Percentiles rank a stretch among this genome's conserved stretches.
phyloP scores from a whole-genome alignment of 345 rosid genomes.

The Hypericum androsaemum region DNA sequence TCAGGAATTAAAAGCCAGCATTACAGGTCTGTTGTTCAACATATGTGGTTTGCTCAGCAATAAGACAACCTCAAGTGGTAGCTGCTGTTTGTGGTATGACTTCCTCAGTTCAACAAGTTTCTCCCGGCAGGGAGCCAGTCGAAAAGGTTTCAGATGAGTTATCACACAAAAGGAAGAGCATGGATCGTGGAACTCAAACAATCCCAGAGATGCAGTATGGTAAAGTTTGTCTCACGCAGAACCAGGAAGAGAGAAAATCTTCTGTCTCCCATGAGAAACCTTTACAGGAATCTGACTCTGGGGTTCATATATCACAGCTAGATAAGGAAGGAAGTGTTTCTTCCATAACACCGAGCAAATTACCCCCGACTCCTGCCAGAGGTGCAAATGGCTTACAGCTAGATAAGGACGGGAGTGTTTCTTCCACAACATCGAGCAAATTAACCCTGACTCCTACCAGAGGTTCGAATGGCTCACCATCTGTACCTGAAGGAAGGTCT shows the following conservation, averaged over 20 bases:
- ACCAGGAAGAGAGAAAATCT: slow-evolving; percentile 18
- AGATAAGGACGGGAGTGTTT: slow-evolving; percentile 30
- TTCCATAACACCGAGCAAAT: slow-evolving; percentile 22
- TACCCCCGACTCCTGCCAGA: slow-evolving; percentile 23
- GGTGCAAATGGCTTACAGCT: slow-evolving; percentile 8
- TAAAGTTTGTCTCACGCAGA: slow-evolving; percentile 16
- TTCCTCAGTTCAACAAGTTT: slow-evolving; percentile 14
- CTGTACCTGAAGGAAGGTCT: slow-evolving; percentile 46
- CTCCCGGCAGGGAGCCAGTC: slow-evolving; percentile 27
- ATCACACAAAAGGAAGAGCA: slow-evolving; percentile 18
- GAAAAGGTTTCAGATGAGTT: slow-evolving; percentile 26
- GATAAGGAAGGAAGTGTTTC: slow-evolving; percentile 34
- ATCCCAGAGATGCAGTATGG: slow-evolving; percentile 3
- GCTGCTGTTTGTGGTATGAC: too few relatives aligned
- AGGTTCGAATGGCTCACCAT: slow-evolving; percentile 17
- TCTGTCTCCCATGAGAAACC: slow-evolving; percentile 21
- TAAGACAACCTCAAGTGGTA: too few relatives aligned
- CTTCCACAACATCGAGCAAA: slow-evolving; percentile 24
- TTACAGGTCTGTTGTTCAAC: too few relatives aligned
- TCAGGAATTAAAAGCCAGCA: too few relatives aligned
- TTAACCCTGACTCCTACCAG: slow-evolving; percentile 23
- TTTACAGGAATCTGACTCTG: slow-evolving; percentile 14
- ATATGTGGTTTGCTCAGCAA: too few relatives aligned
- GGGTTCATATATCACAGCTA: slow-evolving; percentile 14
- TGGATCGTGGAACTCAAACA: slow-evolving; percentile 12